These are phyloP conservation scores for Metschnikowia hibisci DNA, from an alignment of 805 yeast species.

Conservation along the genomic window DNA sequence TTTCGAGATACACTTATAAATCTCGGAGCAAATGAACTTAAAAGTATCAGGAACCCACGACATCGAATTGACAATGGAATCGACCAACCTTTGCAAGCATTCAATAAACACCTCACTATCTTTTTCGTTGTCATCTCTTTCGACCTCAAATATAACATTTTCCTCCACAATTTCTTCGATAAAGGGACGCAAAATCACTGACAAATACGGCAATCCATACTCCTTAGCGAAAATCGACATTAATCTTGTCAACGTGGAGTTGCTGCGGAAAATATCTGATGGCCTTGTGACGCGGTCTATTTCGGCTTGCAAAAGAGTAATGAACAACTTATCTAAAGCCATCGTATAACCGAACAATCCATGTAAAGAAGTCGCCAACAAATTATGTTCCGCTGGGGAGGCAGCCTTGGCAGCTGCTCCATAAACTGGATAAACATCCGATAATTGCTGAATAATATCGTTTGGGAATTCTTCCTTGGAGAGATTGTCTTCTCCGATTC, in stretches of 20 bases:
- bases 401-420: conserved; percentile 58
- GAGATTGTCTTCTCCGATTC: conserved; percentile 26
- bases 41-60: conserved; percentile 66
- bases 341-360: conserved; percentile 45
- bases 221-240: conserved; percentile 66
- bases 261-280: conserved; percentile 73
- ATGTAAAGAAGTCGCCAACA: conserved; percentile 62
- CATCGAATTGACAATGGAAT: conserved; percentile 53
- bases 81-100: conserved; percentile 54
- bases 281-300: conserved; percentile 56
- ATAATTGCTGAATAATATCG: conserved; percentile 21
- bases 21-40: conserved; percentile 63
- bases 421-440: conserved; percentile 41
- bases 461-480: conserved; percentile 28
- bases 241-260: conserved; percentile 76
- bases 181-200: conserved; percentile 50
- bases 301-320: conserved; percentile 57
- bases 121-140: conserved; percentile 38
- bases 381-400: conserved; percentile 65
- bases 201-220: conserved; percentile 60
- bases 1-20: conserved; percentile 51
- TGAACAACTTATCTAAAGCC: conserved; percentile 43
- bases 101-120: conserved; percentile 49
- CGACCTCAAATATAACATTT: conserved; percentile 61
- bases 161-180: conserved; percentile 48